phyloP scores from a whole-genome alignment of 768 basidiomycete genomes.

The Termitomyces sp. region DNA sequence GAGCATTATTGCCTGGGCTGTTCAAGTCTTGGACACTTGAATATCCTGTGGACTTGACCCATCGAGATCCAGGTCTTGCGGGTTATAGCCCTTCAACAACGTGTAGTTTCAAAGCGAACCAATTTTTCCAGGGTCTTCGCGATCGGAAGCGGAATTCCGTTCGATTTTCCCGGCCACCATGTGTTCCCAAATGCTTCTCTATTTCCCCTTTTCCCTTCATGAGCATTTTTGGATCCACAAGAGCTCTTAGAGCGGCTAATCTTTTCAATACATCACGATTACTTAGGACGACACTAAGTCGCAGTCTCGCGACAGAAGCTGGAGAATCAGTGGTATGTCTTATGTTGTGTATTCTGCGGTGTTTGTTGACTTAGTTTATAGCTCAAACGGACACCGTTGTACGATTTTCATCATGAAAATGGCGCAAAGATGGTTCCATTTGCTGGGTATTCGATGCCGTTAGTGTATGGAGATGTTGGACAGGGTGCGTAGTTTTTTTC shows the following conservation, averaged over 20 bases:
- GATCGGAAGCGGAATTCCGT: slow-evolving; percentile 7
- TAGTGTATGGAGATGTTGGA: slow-evolving; percentile 77
- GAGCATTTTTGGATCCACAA: slow-evolving; percentile 2
- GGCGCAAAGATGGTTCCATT: slow-evolving; percentile 95
- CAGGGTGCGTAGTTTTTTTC: slow-evolving; percentile 47
- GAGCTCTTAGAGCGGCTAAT: slow-evolving; percentile 5
- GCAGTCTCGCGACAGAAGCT: slow-evolving; percentile 11
- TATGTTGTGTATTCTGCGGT: not conserved
- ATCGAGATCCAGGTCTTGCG: not conserved
- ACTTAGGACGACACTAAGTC: not conserved
- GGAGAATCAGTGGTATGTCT: slow-evolving; percentile 10
- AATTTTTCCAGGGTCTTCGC: not conserved
- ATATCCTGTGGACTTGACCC: not conserved
- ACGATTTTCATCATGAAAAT: slow-evolving; percentile 82
- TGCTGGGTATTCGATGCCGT: slow-evolving; percentile 93
- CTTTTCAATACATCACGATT: slow-evolving; percentile 3
- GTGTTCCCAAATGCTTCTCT: not conserved
- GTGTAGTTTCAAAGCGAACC: not conserved
- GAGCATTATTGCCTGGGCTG: not conserved
- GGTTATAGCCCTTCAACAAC: not conserved
- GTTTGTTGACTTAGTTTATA: slow-evolving; percentile 11
- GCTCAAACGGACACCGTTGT: slow-evolving; percentile 66
- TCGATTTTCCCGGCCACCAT: slow-evolving; percentile 1
- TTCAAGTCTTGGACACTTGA: too few species aligned
- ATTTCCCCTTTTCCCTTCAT: not conserved